Conservation (phyloP, 352 stramenopile species). For the Globisporangium lucens region DNA sequence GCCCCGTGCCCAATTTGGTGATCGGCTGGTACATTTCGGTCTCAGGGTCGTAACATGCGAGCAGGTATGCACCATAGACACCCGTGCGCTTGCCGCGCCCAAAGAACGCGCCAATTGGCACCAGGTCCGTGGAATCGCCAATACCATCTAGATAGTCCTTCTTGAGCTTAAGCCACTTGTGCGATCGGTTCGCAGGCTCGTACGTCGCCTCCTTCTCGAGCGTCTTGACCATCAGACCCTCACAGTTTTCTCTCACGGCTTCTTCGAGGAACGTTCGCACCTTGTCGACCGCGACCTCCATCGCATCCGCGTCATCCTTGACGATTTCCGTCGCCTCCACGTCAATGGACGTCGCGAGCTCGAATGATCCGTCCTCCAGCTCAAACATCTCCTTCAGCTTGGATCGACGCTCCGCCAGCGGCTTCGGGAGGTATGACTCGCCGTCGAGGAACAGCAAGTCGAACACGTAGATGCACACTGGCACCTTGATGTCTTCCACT, state of each 20-base stretch:
- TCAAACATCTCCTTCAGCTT: slow-evolving; percentile 93
- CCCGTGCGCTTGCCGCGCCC: slow-evolving; percentile 95
- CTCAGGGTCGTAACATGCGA: slow-evolving; percentile 98
- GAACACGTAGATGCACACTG: slow-evolving; percentile 96
- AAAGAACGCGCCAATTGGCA: slow-evolving; percentile 98
- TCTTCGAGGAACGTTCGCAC: slow-evolving; percentile 94
- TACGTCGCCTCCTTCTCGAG: slow-evolving; percentile 96
- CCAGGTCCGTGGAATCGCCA: slow-evolving; percentile 97
- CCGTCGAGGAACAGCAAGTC: slow-evolving; percentile 99
- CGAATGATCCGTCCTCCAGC: slow-evolving; percentile 91
- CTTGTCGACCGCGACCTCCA: slow-evolving; percentile 75
- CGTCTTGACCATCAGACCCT: slow-evolving; percentile 99
- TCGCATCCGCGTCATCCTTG: slow-evolving; percentile 86
- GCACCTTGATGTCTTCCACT: slow-evolving; percentile 89
- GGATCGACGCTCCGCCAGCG: slow-evolving; percentile 88
- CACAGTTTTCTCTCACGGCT: slow-evolving; percentile 92
- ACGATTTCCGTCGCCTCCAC: slow-evolving; percentile 83
- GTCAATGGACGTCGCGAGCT: slow-evolving; percentile 92
- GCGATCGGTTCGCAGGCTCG: slow-evolving; percentile 95
- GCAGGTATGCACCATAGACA: slow-evolving; percentile 97
- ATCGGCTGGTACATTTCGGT: slow-evolving; percentile 98
- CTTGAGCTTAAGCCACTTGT: slow-evolving; percentile 99
- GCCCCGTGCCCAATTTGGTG: slow-evolving; percentile 98
- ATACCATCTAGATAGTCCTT: slow-evolving; percentile 99
- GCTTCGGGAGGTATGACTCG: slow-evolving; percentile 89